These are phyloP conservation scores for Hypoxylon crocopeplum DNA, from an alignment of 495 filamentous ascomycete genomes.

Conservation along the genomic window DNA sequence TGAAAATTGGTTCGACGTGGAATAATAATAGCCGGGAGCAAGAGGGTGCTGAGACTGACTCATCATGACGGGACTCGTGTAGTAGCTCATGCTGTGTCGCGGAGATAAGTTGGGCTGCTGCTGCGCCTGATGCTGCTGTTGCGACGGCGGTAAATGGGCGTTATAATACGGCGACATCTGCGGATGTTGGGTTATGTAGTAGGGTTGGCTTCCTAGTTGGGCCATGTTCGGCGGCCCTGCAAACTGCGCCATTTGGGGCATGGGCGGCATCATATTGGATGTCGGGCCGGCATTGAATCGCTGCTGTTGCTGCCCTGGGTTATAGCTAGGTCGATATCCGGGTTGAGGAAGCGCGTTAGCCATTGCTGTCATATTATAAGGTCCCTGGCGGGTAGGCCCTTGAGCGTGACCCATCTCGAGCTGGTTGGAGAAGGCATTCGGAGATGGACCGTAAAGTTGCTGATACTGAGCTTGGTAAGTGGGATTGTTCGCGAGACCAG, in stretches of 20 bases:
- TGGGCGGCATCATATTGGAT: conserved; percentile 50
- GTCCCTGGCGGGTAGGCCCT: conserved; percentile 36
- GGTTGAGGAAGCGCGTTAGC: conserved; percentile 47
- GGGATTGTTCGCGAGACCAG: conserved; percentile 30
- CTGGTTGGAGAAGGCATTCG: conserved; percentile 46
- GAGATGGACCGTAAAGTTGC: conserved; percentile 40
- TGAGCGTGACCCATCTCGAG: conserved; percentile 48
- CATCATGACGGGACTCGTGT: conserved; percentile 45
- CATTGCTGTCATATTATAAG: conserved; percentile 52
- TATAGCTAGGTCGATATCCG: conserved; percentile 46
- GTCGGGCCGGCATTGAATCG: conserved; percentile 50
- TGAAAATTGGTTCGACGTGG: conserved; percentile 39
- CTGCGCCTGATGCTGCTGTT: conserved; percentile 40
- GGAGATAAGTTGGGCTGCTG: conserved; percentile 39
- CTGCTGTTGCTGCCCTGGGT: conserved; percentile 44
- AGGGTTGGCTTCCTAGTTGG: conserved; percentile 45
- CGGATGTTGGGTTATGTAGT: conserved; percentile 50
- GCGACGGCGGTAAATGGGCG: conserved; percentile 38
- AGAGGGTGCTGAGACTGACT: conserved; percentile 44
- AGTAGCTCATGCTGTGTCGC: conserved; percentile 47
- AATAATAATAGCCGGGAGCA: conserved; percentile 49
- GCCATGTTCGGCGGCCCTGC: conserved; percentile 43
- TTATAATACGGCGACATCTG: conserved; percentile 49
- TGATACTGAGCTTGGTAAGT: conserved; percentile 43
- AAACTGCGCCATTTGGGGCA: conserved; percentile 57